Evolutionary conservation across 164 flowering plant genomes (phyloP).

Genomic region (Annona squamosa): DNA sequence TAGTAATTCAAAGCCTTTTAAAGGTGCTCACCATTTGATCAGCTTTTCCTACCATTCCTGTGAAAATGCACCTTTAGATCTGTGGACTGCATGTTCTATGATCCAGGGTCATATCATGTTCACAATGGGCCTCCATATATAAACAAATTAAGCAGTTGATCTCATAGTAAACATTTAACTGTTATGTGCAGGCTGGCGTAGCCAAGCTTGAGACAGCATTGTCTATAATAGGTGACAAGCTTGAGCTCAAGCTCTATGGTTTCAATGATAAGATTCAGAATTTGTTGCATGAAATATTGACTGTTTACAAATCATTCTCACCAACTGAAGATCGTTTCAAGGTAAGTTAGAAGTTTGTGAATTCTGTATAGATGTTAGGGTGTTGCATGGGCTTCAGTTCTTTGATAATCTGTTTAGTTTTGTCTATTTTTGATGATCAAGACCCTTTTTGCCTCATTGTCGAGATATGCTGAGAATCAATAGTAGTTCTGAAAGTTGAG

Average conservation of each 20-base stretch:
- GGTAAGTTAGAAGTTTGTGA: conserved; percentile 34
- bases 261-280: conserved; percentile 82
- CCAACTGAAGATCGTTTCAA: conserved; percentile 79
- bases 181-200: conserved; percentile 72
- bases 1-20: neutral
- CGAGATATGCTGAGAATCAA: too few relatives aligned
- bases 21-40: neutral
- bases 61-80: neutral
- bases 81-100: neutral
- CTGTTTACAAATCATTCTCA: conserved; percentile 44
- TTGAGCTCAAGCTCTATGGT: conserved; percentile 84
- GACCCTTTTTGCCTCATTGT: too few relatives aligned
- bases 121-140: neutral
- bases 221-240: conserved; percentile 59
- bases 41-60: neutral
- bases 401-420: too few relatives aligned
- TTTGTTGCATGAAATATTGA: conserved; percentile 58
- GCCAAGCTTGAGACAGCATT: conserved; percentile 88
- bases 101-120: neutral
- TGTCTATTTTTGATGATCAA: too few relatives aligned
- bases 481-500: neutral
- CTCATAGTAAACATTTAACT: neutral
- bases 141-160: neutral
- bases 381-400: neutral
- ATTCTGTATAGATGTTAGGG: neutral